Evolutionary conservation across 768 basidiomycete genomes (phyloP), one percentile per base, ranked within the genome.

Genomic region (Boletus patriciae): DNA sequence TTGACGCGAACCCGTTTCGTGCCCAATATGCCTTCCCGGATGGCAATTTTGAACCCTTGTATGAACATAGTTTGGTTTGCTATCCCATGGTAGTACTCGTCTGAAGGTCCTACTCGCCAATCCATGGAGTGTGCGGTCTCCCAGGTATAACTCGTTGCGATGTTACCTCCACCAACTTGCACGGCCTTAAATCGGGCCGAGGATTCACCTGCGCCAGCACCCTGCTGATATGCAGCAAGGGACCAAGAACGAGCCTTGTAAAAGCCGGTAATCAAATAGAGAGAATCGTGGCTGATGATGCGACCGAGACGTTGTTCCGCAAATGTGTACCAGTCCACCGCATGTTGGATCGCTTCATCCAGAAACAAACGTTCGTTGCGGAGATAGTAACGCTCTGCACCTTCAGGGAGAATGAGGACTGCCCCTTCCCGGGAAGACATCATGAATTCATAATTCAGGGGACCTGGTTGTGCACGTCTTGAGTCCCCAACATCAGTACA

Each of bases 351-450:
- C 1, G 68, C 69, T 41, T 66, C 58, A 13, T 63, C 57, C 19
- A 57, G 44, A 27, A 74, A 69, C 6, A 27, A 33, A 34, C 27
- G 40, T 27, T 64, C 46, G 2, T 70, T 65, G n/a, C 54, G 58
- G n/a, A 72, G 61, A 42, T 67, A 61, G 23, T 61, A 54, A 21
- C 60, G 60, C 33, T 51, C 50, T 1, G 69, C 67, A 3, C 72
- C 75, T 40, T 70, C 62, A 1, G 74, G 72, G 13, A 74, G 63
- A n/a, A 67, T 57, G 6, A 74, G 55, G 6, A 74, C 53, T 13
- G 75, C 69, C 5, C 70, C 73, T 61, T 71, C 69, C 9, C n/a
- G 10, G 7, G 62, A 58, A 23, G 65, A 58, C 9, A 64, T 41
- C 1, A 19, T 49, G 21, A 66, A 61, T 41, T 61, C 50, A 23